Conservation (phyloP, 2,329 filamentous ascomycete genomes). For the Clonostachys chloroleuca region DNA sequence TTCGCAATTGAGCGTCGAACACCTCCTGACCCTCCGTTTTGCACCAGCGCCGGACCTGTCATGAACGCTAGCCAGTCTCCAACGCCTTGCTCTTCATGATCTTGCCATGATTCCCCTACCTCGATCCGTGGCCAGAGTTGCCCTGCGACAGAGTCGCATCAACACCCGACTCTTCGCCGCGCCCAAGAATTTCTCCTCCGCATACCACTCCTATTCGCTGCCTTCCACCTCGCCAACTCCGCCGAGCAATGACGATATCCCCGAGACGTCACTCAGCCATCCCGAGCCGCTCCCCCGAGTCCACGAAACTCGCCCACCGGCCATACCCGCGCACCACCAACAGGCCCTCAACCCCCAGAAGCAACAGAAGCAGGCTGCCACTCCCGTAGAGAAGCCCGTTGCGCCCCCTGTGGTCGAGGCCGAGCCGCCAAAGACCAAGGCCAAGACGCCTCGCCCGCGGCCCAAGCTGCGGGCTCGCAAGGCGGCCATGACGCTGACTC, state of each 20-base stretch:
- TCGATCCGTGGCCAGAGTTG: conserved; percentile 31
- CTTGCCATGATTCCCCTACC: conserved; percentile 34
- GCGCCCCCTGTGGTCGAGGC: conserved; percentile 42
- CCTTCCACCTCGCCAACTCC: conserved; percentile 32
- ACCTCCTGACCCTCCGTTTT: no score
- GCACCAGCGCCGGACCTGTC: not conserved
- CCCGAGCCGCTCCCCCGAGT: conserved; percentile 40
- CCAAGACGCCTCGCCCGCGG: conserved; percentile 31
- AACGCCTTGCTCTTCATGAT: conserved; percentile 12
- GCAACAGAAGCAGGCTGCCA: conserved; percentile 24
- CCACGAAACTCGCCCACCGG: conserved; percentile 40
- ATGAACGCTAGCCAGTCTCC: conserved; percentile 3
- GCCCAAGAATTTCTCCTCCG: conserved; percentile 18
- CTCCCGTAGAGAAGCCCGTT: not conserved
- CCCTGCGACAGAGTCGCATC: conserved; percentile 23
- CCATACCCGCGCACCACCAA: conserved; percentile 7
- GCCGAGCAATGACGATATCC: conserved; percentile 34
- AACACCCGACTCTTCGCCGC: conserved; percentile 1
- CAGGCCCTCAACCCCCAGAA: conserved; percentile 6
- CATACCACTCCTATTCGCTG: conserved; percentile 50
- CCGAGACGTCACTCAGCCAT: conserved; percentile 41
- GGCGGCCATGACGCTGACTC: conserved; percentile 83
- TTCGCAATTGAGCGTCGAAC: no score
- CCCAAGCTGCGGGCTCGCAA: conserved; percentile 62
- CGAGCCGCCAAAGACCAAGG: conserved; percentile 64